Percentiles rank a stretch among this genome's conserved stretches.
Conservation (phyloP, 2,329 filamentous ascomycete species). For the Alternaria arborescens region DNA sequence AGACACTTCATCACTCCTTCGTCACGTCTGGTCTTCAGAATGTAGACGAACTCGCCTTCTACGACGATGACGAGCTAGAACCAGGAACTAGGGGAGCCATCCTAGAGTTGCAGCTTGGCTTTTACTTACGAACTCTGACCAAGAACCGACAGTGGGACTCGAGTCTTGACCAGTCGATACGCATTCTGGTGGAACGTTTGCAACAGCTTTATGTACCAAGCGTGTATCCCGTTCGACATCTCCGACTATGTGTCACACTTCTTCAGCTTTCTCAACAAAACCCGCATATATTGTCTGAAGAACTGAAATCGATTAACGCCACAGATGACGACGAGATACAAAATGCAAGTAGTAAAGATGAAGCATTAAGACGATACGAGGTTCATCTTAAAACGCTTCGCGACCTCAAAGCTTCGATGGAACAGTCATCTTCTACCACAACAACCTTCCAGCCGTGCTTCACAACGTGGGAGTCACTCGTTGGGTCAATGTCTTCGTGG, state of each 20-base stretch:
- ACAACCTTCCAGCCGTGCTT: conserved; percentile 44
- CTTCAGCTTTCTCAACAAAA: conserved; percentile 61
- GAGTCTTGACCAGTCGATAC: conserved; percentile 37
- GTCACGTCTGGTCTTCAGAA: conserved; percentile 55
- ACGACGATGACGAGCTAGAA: conserved; percentile 46
- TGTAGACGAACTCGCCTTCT: conserved; percentile 58
- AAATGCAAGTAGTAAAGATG: conserved; percentile 37
- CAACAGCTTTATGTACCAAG: conserved; percentile 38
- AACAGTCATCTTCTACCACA: conserved; percentile 38
- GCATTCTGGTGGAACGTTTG: conserved; percentile 30
- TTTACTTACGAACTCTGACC: conserved; percentile 40
- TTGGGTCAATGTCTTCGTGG: conserved; percentile 45
- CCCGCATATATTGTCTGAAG: conserved; percentile 63
- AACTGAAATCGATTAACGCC: conserved; percentile 3
- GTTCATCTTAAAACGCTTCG: conserved; percentile 49
- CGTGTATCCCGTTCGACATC: conserved; percentile 44
- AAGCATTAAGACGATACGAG: conserved; percentile 42
- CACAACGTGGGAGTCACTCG: conserved; percentile 49
- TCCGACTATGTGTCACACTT: conserved; percentile 36
- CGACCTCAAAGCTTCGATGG: conserved; percentile 55
- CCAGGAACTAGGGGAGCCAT: conserved; percentile 47
- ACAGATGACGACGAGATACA: conserved; percentile 1
- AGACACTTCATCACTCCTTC: conserved; percentile 66
- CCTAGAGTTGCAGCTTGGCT: conserved; percentile 55
- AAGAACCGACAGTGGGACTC: conserved; percentile 42